Evolutionary conservation across 1,284 basidiomycete genomes (phyloP), one percentile per base, ranked within the genome.

Genomic region (Tilletia horrida): DNA sequence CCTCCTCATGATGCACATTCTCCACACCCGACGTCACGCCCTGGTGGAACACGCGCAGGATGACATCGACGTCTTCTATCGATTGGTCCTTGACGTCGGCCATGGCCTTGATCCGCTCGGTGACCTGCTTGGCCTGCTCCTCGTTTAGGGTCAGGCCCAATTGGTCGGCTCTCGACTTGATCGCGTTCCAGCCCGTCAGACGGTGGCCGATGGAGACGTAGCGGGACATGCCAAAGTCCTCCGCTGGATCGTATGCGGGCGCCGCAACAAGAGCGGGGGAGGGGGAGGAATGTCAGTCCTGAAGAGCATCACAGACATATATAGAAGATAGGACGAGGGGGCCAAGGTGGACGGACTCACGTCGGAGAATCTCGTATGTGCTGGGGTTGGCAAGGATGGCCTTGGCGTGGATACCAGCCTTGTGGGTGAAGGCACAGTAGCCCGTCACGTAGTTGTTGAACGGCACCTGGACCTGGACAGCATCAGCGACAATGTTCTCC

Each of bases 321-420:
- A n/a, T n/a, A 40, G 35, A 40, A 40, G 35, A 40, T 40, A 11
- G 35, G 35, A 40, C 4, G 35, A 40, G 11, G 35, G 35, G 35
- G 35, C 4, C 35, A 11, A 11, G 35, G 11, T 11, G 4, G 4
- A 4, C 35, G 11, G 4, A 40, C 35, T 40, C 35, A 40, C 35
- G 35, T 66, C 76, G 77, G 69, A 82, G 73, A 66, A 81, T 81
- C 69, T 79, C 77, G 72, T 98, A 99, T 11, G 96, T 99, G 79
- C 91, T 92, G 1, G 96, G 96, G 87, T 99, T 98, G 86, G 97
- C 97, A 67, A 99, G 88, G 84, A 99, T 99, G 50, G 96, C 96
- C 87, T 99, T 99, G 85, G 96, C 96, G 84, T 99, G 96, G 76
- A 99, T 99, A 83, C 96, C 96, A 40, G 96, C 96, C 89, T 99